These are phyloP conservation scores for Lactarius indigo DNA, from an alignment of 768 basidiomycete genomes.

Conservation along the genomic window DNA sequence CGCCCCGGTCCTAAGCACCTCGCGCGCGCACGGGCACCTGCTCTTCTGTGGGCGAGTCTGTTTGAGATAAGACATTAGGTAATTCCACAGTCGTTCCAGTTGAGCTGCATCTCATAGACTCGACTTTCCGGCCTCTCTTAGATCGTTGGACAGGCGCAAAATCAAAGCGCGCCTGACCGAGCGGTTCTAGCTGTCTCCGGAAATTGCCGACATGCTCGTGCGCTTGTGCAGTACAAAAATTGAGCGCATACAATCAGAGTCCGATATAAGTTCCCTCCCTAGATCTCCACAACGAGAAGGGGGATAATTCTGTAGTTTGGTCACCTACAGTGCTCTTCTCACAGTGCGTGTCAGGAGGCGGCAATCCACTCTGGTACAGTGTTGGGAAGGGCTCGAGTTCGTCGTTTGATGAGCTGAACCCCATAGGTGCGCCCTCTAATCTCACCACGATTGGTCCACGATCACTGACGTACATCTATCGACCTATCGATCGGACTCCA, in stretches of 20 bases:
- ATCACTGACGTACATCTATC: background rate
- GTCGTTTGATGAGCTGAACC: conserved; percentile 54
- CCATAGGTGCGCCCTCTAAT: conserved; percentile 45
- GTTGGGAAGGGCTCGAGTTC: conserved; percentile 52
- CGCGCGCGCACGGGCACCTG: conserved; percentile 53
- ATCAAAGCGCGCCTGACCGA: conserved; percentile 57
- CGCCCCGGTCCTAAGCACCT: conserved; percentile 45
- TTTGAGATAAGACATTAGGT: conserved; percentile 76
- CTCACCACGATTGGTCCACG: no score
- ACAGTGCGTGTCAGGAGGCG: conserved; percentile 58
- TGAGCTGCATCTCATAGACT: background rate
- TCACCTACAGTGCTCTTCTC: background rate
- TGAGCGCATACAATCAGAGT: conserved; percentile 60
- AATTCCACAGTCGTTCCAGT: background rate
- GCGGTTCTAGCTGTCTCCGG: conserved; percentile 44
- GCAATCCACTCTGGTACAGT: conserved; percentile 78
- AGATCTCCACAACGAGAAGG: background rate
- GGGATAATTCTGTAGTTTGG: background rate
- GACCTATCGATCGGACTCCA: conserved; percentile 23
- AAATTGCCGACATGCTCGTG: conserved; percentile 65
- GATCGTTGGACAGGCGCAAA: conserved; percentile 70
- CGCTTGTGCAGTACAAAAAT: conserved; percentile 72
- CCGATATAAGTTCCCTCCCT: conserved; percentile 49
- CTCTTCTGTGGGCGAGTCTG: no score
- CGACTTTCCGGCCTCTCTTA: conserved; percentile 49